phyloP scores from a whole-genome alignment of 2,329 filamentous ascomycete genomes.

The Xylariaceae sp. region DNA sequence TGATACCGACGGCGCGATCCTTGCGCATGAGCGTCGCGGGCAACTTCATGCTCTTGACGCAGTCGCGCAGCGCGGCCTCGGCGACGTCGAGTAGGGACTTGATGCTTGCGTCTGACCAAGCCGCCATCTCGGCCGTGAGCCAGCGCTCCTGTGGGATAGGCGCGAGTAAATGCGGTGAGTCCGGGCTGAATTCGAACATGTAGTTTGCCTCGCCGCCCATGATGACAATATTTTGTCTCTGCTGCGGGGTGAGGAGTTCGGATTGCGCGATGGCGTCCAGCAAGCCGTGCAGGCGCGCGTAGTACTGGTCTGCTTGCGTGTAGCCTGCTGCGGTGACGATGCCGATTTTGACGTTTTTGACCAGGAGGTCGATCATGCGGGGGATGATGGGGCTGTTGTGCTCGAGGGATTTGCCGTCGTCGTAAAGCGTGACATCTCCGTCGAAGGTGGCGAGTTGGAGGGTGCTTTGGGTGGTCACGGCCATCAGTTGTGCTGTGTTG shows the following conservation, averaged over 20 bases:
- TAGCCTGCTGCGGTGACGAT: conserved; percentile 98
- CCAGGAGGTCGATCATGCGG: conserved; percentile 63
- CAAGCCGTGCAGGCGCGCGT: conserved; percentile 78
- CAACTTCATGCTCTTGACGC: conserved; percentile 71
- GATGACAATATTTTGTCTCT: conserved; percentile 77
- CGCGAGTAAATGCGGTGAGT: conserved; percentile 60
- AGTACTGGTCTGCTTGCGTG: conserved; percentile 80
- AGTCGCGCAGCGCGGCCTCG: conserved; percentile 76
- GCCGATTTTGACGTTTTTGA: conserved; percentile 74
- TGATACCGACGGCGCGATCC: conserved; percentile 76
- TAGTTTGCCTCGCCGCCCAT: conserved; percentile 97
- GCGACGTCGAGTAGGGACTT: conserved; percentile 79
- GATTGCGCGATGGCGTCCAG: conserved; percentile 68
- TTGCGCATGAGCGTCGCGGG: conserved; percentile 80
- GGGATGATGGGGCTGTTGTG: conserved; percentile 72
- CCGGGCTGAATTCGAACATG: conserved; percentile 71
- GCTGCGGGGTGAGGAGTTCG: conserved; percentile 52
- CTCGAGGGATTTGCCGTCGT: conserved; percentile 76
- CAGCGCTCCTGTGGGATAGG: conserved; percentile 63
- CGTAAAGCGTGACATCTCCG: conserved; percentile 94
- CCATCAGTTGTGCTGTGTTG: conserved; percentile 93
- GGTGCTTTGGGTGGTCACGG: conserved; percentile 66
- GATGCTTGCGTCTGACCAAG: conserved; percentile 74
- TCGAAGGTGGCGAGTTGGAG: conserved; percentile 92
- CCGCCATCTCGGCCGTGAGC: conserved; percentile 72